phyloP scores from a whole-genome alignment of 2,329 filamentous ascomycete genomes.

The Penicillium concentricum region DNA sequence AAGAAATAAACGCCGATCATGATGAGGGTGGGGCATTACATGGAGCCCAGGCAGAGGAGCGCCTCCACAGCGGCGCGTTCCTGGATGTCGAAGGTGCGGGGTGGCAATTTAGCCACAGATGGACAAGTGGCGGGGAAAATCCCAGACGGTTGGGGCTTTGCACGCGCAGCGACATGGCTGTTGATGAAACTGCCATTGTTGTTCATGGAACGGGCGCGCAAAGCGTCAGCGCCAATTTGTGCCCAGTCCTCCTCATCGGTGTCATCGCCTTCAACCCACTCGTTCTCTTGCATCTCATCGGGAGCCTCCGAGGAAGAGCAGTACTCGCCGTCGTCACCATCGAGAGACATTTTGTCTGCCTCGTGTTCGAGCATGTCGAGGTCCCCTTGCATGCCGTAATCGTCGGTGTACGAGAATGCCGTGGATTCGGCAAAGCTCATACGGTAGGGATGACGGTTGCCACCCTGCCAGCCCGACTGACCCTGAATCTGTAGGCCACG shows the following conservation, averaged over 20 bases:
- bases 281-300: constrained; percentile 66
- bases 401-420: constrained; percentile 70
- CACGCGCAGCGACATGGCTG: constrained; percentile 15
- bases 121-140: constrained; percentile 32
- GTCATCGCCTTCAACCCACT: constrained; percentile 79
- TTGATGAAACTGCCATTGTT: constrained; percentile 44
- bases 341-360: constrained; percentile 92
- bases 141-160: constrained; percentile 21
- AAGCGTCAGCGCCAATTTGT: constrained; percentile 78
- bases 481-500: constrained; percentile 51
- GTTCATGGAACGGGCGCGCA: constrained; percentile 64
- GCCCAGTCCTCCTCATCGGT: constrained; percentile 98
- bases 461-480: constrained; percentile 33
- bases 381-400: constrained; percentile 59
- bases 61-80: constrained; percentile 51
- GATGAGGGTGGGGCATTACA: constrained; percentile 37
- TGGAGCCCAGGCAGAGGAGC: constrained; percentile 49
- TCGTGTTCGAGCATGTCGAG: constrained; percentile 75
- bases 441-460: constrained; percentile 47
- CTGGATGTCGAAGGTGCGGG: constrained; percentile 38
- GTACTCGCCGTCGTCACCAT: constrained; percentile 63
- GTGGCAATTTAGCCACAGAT: constrained; percentile 42
- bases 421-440: constrained; percentile 69
- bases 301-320: constrained; percentile 73
- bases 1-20: constrained; percentile 25